Evolutionary conservation across 78 protist genomes (phyloP), one percentile per base, ranked within the genome.

Genomic region (Neovahlkampfia damariscottae): DNA sequence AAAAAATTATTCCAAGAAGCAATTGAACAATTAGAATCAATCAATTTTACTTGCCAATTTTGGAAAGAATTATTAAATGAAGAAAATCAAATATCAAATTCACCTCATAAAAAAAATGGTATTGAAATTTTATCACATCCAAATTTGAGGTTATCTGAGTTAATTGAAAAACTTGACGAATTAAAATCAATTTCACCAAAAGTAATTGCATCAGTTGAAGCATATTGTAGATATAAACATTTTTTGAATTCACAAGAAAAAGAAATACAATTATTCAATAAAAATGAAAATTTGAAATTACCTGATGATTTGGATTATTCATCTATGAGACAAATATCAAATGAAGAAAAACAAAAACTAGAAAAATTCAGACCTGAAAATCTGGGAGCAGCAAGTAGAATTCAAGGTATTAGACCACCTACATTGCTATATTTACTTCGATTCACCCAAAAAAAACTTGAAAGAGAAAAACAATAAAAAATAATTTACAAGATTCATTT

Each of bases 301-400:
- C 80, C 79, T 4, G 38, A 8, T 3, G 10, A 1, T 6, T 38
- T 72, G 38, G 77, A 72, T 10, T 78, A 76, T 62, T 3, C 2
- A 35, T 0, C 69, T 6, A 19, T 81, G 7, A 8, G 29, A 0
- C 37, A 5, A 31, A 76, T 81, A 34, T 66, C 77, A 6, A 0
- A 0, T 36, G 85, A 81, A 31, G 85, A 81, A 80, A 30, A 27
- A 34, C 68, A 74, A 66, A 81, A 81, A 28, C 76, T 81, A 27
- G 27, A 34, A 28, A 4, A 19, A 27, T 40, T 6, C 74, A 38
- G 67, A 3, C 78, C 78, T 6, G 5, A n/a, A 7, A 74, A 58
- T 40, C 67, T 74, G 32, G 75, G 3, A 2, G 78, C 78, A 28
- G 78, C 78, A 3, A 2, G 70, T 40, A 27, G 68, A 70, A 67